Evolutionary conservation across 768 basidiomycete genomes (phyloP).

Genomic region (Termitomyces sp.): DNA sequence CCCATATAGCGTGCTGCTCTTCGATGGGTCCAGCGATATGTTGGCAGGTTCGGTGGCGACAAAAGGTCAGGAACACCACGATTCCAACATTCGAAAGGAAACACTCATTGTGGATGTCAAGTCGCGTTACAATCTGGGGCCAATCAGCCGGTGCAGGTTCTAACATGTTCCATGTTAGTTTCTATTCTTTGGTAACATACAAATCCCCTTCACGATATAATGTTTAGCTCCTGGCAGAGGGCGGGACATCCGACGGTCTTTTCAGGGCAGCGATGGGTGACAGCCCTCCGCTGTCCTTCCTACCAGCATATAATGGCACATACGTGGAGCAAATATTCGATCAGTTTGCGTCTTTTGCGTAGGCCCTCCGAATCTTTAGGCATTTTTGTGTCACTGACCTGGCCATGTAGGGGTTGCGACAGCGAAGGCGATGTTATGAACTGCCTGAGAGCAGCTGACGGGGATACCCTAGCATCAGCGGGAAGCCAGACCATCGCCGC

Average conservation of each 20-base stretch:
- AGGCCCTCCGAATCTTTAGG: slow-evolving; percentile 7
- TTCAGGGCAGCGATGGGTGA: slow-evolving; percentile 39
- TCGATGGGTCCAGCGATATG: slow-evolving; percentile 33
- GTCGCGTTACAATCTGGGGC: slow-evolving; percentile 37
- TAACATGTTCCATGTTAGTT: slow-evolving; percentile 31
- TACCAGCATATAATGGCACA: slow-evolving; percentile 25
- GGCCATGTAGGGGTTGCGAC: slow-evolving; percentile 15
- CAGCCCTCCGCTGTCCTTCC: slow-evolving; percentile 34
- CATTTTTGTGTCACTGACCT: not conserved
- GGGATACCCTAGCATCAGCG: slow-evolving; percentile 24
- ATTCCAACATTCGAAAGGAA: not conserved
- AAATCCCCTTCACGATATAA: not conserved
- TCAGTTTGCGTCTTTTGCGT: slow-evolving; percentile 32
- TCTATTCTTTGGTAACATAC: not conserved
- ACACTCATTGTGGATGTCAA: slow-evolving; percentile 4
- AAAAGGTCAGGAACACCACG: slow-evolving; percentile 18
- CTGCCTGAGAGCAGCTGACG: slow-evolving; percentile 29
- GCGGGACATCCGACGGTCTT: slow-evolving; percentile 30
- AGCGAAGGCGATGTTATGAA: slow-evolving; percentile 16
- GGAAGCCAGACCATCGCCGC: slow-evolving; percentile 24
- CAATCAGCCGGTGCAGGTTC: slow-evolving; percentile 39
- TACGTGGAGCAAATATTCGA: slow-evolving; percentile 30
- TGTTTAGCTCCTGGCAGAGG: slow-evolving; percentile 31
- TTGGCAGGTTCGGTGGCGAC: slow-evolving; percentile 32
- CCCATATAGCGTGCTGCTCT: slow-evolving; percentile 26